Percentiles rank a stretch among this genome's conserved stretches.
These are phyloP conservation scores for Scheffersomyces segobiensis DNA, from an alignment of 1,139 yeast species.

Conservation along the genomic window DNA sequence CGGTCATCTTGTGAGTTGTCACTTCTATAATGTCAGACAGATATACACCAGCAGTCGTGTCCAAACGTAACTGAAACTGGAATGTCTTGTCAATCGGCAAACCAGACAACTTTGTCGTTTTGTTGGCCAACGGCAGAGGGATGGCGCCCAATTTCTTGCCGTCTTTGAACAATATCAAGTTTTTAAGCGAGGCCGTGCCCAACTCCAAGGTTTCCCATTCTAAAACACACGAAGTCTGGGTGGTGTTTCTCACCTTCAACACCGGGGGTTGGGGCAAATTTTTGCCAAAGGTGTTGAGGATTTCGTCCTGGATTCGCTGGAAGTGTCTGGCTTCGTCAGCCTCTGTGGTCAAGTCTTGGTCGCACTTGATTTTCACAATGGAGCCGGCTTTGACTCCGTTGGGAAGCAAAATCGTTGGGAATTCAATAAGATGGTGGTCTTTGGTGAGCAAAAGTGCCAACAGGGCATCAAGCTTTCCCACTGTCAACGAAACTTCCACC, in stretches of 20 bases:
- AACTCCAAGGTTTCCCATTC: slow-evolving; percentile 89
- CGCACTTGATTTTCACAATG: slow-evolving; percentile 84
- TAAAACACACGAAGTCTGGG: slow-evolving; percentile 92
- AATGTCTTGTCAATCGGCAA: slow-evolving; percentile 84
- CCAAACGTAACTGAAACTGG: slow-evolving; percentile 75
- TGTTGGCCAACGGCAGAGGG: slow-evolving; percentile 79
- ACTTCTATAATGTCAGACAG: slow-evolving; percentile 68
- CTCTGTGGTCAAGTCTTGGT: slow-evolving; percentile 75
- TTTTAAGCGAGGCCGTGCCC: slow-evolving; percentile 81
- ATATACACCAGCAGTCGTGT: slow-evolving; percentile 86
- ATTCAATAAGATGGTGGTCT: slow-evolving; percentile 93
- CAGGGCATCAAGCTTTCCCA: slow-evolving; percentile 94
- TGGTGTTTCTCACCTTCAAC: slow-evolving; percentile 72
- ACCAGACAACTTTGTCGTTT: slow-evolving; percentile 87
- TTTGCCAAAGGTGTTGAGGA: slow-evolving; percentile 70
- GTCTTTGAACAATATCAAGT: slow-evolving; percentile 77
- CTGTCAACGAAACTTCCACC: slow-evolving; percentile 91
- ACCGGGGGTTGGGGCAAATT: slow-evolving; percentile 72
- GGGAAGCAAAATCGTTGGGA: slow-evolving; percentile 90
- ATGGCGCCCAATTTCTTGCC: slow-evolving; percentile 79
- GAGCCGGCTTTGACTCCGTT: slow-evolving; percentile 92
- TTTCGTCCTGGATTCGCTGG: slow-evolving; percentile 68
- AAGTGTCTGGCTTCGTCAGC: slow-evolving; percentile 58
- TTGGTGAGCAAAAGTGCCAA: slow-evolving; percentile 85
- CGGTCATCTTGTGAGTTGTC: slow-evolving; percentile 94